Conservation (phyloP, 257 asterid genomes). For the Nicotiana sylvestris region DNA sequence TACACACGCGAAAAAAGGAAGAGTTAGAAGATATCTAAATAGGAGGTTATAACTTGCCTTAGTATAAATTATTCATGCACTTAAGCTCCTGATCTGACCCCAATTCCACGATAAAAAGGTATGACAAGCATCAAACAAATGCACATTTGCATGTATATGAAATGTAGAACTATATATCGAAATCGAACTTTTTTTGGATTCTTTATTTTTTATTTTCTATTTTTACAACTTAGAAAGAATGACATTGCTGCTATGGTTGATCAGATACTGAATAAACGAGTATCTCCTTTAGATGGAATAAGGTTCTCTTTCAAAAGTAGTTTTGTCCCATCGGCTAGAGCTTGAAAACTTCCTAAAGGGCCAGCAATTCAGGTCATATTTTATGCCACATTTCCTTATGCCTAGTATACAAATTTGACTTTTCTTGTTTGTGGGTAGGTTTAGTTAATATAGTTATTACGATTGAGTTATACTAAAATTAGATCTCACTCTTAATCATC, state of each 20-base stretch:
- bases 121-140: background rate
- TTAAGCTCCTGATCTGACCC: background rate
- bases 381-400: no score
- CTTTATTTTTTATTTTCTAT: background rate
- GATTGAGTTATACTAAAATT: no score
- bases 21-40: background rate
- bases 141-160: background rate
- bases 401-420: no score
- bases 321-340: background rate
- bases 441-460: no score
- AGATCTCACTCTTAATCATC: no score
- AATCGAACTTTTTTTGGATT: background rate
- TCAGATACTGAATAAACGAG: background rate
- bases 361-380: background rate
- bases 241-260: background rate
- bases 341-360: background rate
- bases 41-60: background rate
- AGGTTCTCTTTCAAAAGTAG: background rate
- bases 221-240: background rate
- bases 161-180: background rate
- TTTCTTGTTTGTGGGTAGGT: no score
- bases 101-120: background rate
- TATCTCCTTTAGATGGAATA: background rate
- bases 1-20: background rate
- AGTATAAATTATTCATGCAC: background rate